Evolutionary conservation across 2,329 filamentous ascomycete genomes (phyloP), one percentile per base, ranked within the genome.

Genomic region (Colletotrichum orchidophilum): DNA sequence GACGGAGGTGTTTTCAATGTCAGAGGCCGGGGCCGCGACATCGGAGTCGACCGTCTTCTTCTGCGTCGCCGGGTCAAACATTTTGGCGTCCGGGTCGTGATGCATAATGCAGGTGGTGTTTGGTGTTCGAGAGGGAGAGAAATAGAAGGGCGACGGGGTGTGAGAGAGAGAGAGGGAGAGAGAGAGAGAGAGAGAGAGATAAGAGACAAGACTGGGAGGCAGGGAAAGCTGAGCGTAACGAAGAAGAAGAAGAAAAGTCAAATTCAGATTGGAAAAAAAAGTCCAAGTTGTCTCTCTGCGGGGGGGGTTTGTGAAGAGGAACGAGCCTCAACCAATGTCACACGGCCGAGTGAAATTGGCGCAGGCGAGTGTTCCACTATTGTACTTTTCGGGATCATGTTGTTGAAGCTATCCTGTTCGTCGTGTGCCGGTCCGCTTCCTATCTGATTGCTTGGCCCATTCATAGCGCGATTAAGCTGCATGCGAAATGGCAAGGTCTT

Each of bases 1-100:
- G 26, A 63, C 31, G 33, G 64, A 71, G 58, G 21, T 31, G 42
- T 59, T 42, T 46, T 68, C 58, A 21, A 26, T 18, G 52, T 63
- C 64, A 33, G 13, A 68, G 26, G 3, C 33, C 21, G 66, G 61
- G 6, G 39, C 63, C 58, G 63, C 55, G 24, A 7, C 67, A 50
- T 50, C 58, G 53, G 52, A 8, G 13, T 71, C 64, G 58, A 63
- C 26, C 49, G 67, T 31, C 42, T 54, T 71, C 42, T 67, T 70
- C 11, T 69, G 69, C 12, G 27, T 24, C 42, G 53, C 12, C 21
- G 53, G 42, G 59, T 69, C 69, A 27, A 31, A 35, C 69, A 70
- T 55, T 5, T 35, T 12, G 1, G 57, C 18, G 15, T 63, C 60
- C 24, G 29, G 24, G 42, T 4, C 26, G 12, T 29, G 61, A 13